Base-by-base conservation (phyloP, 169 alveolate species). In the Cystoisospora suis region DNA sequence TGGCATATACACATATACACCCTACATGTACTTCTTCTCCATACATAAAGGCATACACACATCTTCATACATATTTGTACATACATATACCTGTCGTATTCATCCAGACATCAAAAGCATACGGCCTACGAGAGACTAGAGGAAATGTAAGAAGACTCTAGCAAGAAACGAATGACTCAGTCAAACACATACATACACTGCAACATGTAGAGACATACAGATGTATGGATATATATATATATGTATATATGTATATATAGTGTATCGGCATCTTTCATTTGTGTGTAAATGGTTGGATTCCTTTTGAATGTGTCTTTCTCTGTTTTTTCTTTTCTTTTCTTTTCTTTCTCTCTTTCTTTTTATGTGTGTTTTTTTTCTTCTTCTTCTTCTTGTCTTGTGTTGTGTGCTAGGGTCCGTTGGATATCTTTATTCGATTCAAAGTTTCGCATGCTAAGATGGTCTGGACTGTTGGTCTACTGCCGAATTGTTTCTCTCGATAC, bases 391-490 rank as follows among this genome's bases (percentile, higher is more conserved):
- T 40, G 53, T 49, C 9, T 49, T 46, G 23, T 15, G 40, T n/a
- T 23, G 32, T 4, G 20, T 32, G 32, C 36, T 80, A 83, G 89
- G 59, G 38, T 83, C n/a, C 89, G 89, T 15, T 83, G 89, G 89
- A 61, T 83, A 42, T 61, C 89, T 56, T 12, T 83, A 12, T 59
- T 29, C 12, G 80, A 83, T 32, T 1, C 46, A 15, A 36, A 42
- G n/a, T 83, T 83, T 29, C 70, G 80, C 15, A 42, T 32, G 47
- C 56, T 58, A 5, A 77, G 80, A 12, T 83, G 69, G 46, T 45
- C 61, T 36, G 89, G 89, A 7, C 69, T 83, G 6, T 44, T 83
- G n/a, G 89, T 83, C 53, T 81, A 65, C n/a, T 65, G 44, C 44
- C 77, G 77, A 1, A 20, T 65, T 23, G 77, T 65, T 2, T 44